phyloP scores from a whole-genome alignment of 75 land plant species.

The Ceratopteris richardii region DNA sequence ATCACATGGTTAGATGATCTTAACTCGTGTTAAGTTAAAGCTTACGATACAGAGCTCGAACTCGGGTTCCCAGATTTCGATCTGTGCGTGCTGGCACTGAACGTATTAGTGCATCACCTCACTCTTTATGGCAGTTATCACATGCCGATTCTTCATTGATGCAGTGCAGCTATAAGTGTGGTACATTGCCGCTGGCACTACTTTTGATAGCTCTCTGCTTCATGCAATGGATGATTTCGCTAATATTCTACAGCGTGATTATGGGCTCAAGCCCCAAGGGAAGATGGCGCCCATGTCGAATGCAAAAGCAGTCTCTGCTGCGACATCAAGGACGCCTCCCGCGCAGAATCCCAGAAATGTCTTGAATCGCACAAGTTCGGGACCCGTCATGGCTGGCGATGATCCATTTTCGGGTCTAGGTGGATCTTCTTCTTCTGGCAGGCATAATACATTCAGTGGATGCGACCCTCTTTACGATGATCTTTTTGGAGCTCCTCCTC shows the following conservation, averaged over 20 bases:
- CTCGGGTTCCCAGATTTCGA: too few species aligned
- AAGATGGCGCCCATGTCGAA: conserved; percentile 62
- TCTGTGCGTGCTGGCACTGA: too few species aligned
- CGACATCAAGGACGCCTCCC: background rate
- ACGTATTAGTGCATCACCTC: too few species aligned
- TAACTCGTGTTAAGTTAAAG: too few species aligned
- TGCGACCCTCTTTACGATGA: conserved; percentile 35
- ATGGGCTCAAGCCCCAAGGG: conserved; percentile 67
- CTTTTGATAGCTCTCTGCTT: background rate
- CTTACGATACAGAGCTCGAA: too few species aligned
- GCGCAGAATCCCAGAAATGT: background rate
- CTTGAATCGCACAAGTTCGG: background rate
- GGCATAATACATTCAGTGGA: background rate
- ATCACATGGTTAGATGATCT: too few species aligned
- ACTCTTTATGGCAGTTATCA: too few species aligned
- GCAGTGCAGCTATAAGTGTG: too few species aligned
- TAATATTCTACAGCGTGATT: conserved; percentile 27
- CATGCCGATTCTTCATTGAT: too few species aligned
- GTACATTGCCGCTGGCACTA: too few species aligned
- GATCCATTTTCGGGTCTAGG: background rate
- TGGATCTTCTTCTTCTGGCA: conserved; percentile 1
- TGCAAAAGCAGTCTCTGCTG: conserved; percentile 11
- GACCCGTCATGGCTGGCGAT: conserved; percentile 1
- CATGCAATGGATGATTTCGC: conserved; percentile 14
- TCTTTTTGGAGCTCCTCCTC: conserved; percentile 58